These are phyloP conservation scores for Fistulinella cinereoalba DNA, from an alignment of 1,284 basidiomycete species.

Conservation along the genomic window DNA sequence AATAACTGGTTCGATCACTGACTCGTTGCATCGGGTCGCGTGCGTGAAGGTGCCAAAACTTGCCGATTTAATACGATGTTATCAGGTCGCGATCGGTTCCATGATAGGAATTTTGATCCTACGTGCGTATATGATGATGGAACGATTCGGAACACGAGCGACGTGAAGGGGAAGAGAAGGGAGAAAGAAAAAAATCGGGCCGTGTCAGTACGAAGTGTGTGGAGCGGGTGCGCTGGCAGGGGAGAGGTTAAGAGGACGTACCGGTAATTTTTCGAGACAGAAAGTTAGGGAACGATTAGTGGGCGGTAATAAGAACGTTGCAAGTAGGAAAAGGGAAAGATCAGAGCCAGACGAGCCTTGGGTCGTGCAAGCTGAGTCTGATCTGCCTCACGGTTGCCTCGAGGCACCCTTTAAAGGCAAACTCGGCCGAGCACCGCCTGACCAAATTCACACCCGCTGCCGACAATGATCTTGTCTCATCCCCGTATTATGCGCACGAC, in stretches of 20 bases:
- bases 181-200: constrained; percentile 1
- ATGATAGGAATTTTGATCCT: constrained; percentile 30
- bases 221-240: background rate
- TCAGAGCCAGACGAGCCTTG: constrained; percentile 7
- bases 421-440: constrained; percentile 7
- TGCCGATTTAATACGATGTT: constrained; percentile 18
- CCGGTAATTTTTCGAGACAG: constrained; percentile 4
- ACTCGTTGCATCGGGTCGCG: constrained; percentile 31
- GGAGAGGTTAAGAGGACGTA: constrained; percentile 7
- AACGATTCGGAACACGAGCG: constrained; percentile 19
- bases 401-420: constrained; percentile 17
- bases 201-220: constrained; percentile 4
- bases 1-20: constrained; percentile 19
- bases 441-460: background rate
- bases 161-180: background rate
- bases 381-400: constrained; percentile 25
- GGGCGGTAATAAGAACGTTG: constrained; percentile 15
- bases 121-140: constrained; percentile 9
- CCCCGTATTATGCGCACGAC: no score
- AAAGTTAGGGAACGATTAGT: background rate
- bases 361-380: no score
- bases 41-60: constrained; percentile 14
- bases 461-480: background rate
- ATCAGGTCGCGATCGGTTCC: constrained; percentile 29
- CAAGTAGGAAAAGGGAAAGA: background rate